Evolutionary conservation across 805 yeast genomes (phyloP).

Genomic region (Ogataea paradorogensis): DNA sequence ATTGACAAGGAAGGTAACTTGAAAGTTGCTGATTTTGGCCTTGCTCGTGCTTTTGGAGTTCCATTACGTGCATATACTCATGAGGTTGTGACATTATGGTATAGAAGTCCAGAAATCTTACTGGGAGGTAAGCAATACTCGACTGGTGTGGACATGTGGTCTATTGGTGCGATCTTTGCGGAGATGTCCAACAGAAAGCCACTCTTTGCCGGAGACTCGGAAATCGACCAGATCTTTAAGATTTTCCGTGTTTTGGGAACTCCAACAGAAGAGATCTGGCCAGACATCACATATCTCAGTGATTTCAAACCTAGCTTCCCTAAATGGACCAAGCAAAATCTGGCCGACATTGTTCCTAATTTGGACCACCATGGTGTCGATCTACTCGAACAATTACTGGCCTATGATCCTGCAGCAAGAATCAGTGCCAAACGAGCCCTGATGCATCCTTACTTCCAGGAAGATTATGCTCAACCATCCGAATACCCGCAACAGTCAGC

Average conservation of each 20-base stretch:
- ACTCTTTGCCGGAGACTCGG: slow-evolving; percentile 94
- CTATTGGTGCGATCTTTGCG: slow-evolving; percentile 95
- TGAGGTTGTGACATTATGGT: slow-evolving; percentile 98
- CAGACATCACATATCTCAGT: slow-evolving; percentile 85
- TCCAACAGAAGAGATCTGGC: slow-evolving; percentile 92
- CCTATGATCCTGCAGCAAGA: slow-evolving; percentile 90
- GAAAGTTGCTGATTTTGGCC: slow-evolving; percentile 88
- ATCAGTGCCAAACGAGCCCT: slow-evolving; percentile 94
- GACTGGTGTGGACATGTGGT: slow-evolving; percentile 99
- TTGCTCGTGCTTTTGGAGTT: slow-evolving; percentile 96
- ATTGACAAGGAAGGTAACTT: slow-evolving; percentile 94
- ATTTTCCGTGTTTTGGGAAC: slow-evolving; percentile 92
- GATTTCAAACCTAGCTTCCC: slow-evolving; percentile 94
- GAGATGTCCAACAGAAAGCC: slow-evolving; percentile 97
- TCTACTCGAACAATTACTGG: slow-evolving; percentile 70
- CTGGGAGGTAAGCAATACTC: slow-evolving; percentile 96
- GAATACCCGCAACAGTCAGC: slow-evolving; percentile 35
- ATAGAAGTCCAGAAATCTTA: slow-evolving; percentile 92
- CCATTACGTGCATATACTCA: slow-evolving; percentile 96
- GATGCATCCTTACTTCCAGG: slow-evolving; percentile 80
- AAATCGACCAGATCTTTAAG: slow-evolving; percentile 93
- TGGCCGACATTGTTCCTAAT: slow-evolving; percentile 71
- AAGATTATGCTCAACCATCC: slow-evolving; percentile 35
- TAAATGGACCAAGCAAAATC: slow-evolving; percentile 74
- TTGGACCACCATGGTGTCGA: slow-evolving; percentile 84